These are phyloP conservation scores for Boletus pseudopeckii DNA, from an alignment of 768 basidiomycete species.

Conservation along the genomic window DNA sequence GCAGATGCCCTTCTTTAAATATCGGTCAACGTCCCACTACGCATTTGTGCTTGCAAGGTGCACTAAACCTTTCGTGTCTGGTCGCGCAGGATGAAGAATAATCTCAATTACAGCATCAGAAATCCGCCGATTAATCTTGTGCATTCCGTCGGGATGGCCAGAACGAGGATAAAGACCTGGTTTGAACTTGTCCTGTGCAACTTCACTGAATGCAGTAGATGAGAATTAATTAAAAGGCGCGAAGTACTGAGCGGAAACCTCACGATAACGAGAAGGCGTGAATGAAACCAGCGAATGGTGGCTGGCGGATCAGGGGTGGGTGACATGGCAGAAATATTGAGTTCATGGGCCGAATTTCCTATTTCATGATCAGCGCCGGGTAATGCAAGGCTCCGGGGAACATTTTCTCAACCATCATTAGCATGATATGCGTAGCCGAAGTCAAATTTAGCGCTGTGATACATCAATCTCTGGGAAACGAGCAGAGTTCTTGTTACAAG, in stretches of 20 bases:
- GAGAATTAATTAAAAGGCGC: constrained; percentile 28
- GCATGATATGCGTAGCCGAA: neutral
- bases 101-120: constrained; percentile 11
- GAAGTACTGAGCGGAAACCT: constrained; percentile 26
- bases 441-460: constrained; percentile 8
- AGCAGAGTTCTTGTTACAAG: constrained; percentile 1
- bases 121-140: constrained; percentile 13
- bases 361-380: constrained; percentile 29
- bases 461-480: constrained; percentile 1
- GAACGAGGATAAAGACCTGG: constrained; percentile 14
- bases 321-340: constrained; percentile 13
- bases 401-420: constrained; percentile 8
- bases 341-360: constrained; percentile 14
- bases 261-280: constrained; percentile 30
- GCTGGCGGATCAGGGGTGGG: constrained; percentile 29
- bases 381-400: constrained; percentile 6
- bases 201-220: constrained; percentile 14
- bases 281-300: constrained; percentile 24
- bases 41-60: constrained; percentile 9
- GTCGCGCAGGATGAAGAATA: constrained; percentile 9
- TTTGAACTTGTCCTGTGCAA: constrained; percentile 7
- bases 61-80: constrained; percentile 4
- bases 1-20: constrained; percentile 17
- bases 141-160: constrained; percentile 6
- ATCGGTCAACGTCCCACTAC: constrained; percentile 5